A percentile compares a stretch with the other conserved stretches of the same genome.
These are phyloP conservation scores for Decorospora gaudefroyi DNA, from an alignment of 2,329 filamentous ascomycete species.

Conservation along the genomic window DNA sequence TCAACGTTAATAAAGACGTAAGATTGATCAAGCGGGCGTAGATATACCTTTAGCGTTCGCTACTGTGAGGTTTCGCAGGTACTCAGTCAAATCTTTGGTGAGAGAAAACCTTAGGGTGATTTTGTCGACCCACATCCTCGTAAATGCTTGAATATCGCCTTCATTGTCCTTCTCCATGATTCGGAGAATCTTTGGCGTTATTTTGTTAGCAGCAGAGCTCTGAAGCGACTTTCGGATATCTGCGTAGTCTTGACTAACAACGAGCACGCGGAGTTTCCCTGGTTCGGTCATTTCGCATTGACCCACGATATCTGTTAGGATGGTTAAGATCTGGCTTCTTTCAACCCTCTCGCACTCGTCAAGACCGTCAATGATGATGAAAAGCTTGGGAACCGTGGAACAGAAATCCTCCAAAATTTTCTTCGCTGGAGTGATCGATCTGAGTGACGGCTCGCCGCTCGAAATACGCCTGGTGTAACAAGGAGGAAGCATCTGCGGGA, in stretches of 20 bases:
- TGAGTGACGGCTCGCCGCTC: constrained; percentile 27
- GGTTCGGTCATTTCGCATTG: constrained; percentile 21
- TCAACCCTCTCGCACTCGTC: constrained; percentile 48
- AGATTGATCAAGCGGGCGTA: too few species aligned
- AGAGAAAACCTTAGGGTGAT: constrained; percentile 25
- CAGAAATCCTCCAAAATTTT: constrained; percentile 31
- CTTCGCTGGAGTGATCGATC: constrained; percentile 18
- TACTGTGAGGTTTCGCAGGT: constrained; percentile 26
- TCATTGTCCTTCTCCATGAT: constrained; percentile 24
- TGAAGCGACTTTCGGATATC: constrained; percentile 26
- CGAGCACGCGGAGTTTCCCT: constrained; percentile 28
- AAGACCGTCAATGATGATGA: constrained; percentile 41
- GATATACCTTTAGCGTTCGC: constrained; percentile 27
- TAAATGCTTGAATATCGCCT: constrained; percentile 26
- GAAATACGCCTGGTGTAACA: constrained; percentile 13
- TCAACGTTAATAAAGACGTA: too few species aligned
- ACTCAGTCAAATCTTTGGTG: constrained; percentile 25
- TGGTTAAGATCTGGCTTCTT: constrained; percentile 26
- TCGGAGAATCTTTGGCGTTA: constrained; percentile 17
- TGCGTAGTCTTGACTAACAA: constrained; percentile 34
- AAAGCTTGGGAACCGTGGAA: constrained; percentile 19
- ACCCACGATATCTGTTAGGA: constrained; percentile 16
- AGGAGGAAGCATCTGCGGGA: constrained; percentile 18
- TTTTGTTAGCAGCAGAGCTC: constrained; percentile 4
- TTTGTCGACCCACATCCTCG: constrained; percentile 16